Evolutionary conservation across 2,329 filamentous ascomycete species (phyloP).

Genomic region (Penicillium sp.): DNA sequence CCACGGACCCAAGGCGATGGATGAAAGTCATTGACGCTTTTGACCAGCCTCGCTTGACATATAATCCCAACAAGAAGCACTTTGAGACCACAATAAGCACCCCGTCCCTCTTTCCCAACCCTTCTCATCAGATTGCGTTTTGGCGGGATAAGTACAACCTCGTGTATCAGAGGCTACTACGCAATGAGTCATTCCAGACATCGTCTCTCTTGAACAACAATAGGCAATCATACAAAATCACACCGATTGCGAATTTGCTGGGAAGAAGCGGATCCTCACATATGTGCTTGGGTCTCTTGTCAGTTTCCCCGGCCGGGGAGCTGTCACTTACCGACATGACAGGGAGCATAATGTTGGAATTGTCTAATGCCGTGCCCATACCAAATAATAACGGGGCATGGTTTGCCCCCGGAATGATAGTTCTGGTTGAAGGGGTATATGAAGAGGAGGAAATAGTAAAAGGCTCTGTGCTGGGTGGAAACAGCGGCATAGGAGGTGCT

Average conservation of each 20-base stretch:
- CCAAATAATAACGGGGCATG: conserved; percentile 76
- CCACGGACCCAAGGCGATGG: conserved; percentile 73
- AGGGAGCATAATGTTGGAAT: conserved; percentile 79
- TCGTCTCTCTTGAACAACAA: conserved; percentile 63
- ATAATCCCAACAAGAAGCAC: conserved; percentile 68
- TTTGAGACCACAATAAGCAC: conserved; percentile 71
- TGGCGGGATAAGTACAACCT: conserved; percentile 91
- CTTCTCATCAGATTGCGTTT: conserved; percentile 75
- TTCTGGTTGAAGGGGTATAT: conserved; percentile 92
- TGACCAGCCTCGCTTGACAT: conserved; percentile 64
- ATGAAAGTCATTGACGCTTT: conserved; percentile 79
- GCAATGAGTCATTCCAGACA: conserved; percentile 92
- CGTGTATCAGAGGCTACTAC: conserved; percentile 83
- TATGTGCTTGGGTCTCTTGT: conserved; percentile 79
- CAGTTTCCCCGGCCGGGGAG: conserved; percentile 73
- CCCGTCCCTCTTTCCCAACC: conserved; percentile 68
- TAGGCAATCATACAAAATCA: conserved; percentile 73
- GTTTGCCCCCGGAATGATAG: conserved; percentile 94
- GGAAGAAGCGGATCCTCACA: conserved; percentile 81
- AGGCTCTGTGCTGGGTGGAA: conserved; percentile 68
- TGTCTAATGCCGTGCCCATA: conserved; percentile 74
- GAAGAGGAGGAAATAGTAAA: conserved; percentile 75
- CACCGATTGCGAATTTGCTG: conserved; percentile 70
- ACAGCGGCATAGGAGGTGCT: conserved; percentile 78
- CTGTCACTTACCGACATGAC: conserved; percentile 82